Base-by-base conservation (phyloP, 2,329 filamentous ascomycete genomes). In the Knufia petricola region DNA sequence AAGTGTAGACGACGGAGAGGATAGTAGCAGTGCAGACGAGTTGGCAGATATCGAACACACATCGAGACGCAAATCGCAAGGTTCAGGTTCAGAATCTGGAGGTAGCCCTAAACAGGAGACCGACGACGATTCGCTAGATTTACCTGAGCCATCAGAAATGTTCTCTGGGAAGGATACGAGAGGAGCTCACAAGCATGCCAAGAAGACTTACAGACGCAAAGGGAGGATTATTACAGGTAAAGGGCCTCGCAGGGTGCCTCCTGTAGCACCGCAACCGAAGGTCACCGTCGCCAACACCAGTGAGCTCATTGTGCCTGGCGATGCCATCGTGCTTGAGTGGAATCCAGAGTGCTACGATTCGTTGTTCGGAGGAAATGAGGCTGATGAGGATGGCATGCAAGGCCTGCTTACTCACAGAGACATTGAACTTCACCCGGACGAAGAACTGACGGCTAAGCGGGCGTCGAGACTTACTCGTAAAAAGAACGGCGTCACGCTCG, bases 311-410 rank as follows among this genome's bases (percentile, higher is more conserved):
- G 79, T 85, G 30, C 76, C 90, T 21, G 84, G 85, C 44, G 92
- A 98, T 65, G 86, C 79, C 20, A 80, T 98, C 41, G 73, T 96
- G 4, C 77, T 95, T 9, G 89, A 96, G 58, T 98, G 90, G 89
- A 78, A 73, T 37, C 70, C 79, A 6, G 73, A 82, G 6, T 81
- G 81, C 4, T 84, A 79, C 62, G 80, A 90, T 15, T 71, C 71
- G 13, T 71, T 95, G 19, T 96, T 95, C 60, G 58, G 61, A 3
- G 61, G 59, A 41, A 68, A 69, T 48, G 54, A 57, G 26, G 61
- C 68, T 9, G 63, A 70, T 3, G 63, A 69, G 4, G 67, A 75
- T 36, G 71, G 76, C 8, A 62, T 75, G 26, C 76, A 79, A 30
- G 86, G 85, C 37, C 64, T 71, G 20, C 70, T 75, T 34, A 84